These are phyloP conservation scores for Geopyxis carbonaria DNA, from an alignment of 495 filamentous ascomycete species.

Conservation along the genomic window DNA sequence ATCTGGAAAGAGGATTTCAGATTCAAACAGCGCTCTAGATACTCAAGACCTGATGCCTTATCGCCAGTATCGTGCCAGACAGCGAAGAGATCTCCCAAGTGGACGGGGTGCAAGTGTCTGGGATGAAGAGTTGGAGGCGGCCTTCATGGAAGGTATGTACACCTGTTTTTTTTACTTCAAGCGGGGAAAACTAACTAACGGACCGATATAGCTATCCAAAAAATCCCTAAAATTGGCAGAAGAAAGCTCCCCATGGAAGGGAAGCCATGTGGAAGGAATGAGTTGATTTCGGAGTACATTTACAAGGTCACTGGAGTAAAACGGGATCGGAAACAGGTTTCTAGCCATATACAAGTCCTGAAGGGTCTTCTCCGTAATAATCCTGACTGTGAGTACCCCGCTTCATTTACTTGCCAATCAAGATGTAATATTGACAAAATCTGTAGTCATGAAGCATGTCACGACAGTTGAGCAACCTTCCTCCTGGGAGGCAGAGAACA, in stretches of 20 bases:
- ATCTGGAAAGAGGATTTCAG: too few relatives aligned
- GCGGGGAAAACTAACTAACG: constrained; percentile 6
- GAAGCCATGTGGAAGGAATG: constrained; percentile 71
- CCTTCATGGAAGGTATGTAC: constrained; percentile 71
- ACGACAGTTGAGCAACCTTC: constrained; percentile 23
- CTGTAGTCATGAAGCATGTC: constrained; percentile 22
- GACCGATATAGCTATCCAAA: constrained; percentile 49
- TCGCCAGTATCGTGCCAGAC: constrained; percentile 22
- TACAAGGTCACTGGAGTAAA: constrained; percentile 46
- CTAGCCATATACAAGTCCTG: constrained; percentile 93
- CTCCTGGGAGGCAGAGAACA: constrained; percentile 17
- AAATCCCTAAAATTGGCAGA: constrained; percentile 66
- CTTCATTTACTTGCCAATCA: constrained; percentile 1
- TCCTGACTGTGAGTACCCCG: constrained; percentile 31
- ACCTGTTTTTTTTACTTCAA: constrained; percentile 1
- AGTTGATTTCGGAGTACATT: constrained; percentile 75
- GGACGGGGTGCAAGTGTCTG: constrained; percentile 35
- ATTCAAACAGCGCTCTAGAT: too few relatives aligned
- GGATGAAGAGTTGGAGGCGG: constrained; percentile 68
- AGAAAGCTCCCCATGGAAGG: constrained; percentile 56
- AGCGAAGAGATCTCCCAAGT: constrained; percentile 21
- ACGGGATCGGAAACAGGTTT: constrained; percentile 72
- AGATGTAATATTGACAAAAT: constrained; percentile 2
- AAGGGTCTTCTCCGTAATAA: constrained; percentile 59
- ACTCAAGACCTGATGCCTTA: constrained; percentile 24